These are phyloP conservation scores for Salvia sclarea DNA, from an alignment of 305 asterid genomes.

Conservation along the genomic window DNA sequence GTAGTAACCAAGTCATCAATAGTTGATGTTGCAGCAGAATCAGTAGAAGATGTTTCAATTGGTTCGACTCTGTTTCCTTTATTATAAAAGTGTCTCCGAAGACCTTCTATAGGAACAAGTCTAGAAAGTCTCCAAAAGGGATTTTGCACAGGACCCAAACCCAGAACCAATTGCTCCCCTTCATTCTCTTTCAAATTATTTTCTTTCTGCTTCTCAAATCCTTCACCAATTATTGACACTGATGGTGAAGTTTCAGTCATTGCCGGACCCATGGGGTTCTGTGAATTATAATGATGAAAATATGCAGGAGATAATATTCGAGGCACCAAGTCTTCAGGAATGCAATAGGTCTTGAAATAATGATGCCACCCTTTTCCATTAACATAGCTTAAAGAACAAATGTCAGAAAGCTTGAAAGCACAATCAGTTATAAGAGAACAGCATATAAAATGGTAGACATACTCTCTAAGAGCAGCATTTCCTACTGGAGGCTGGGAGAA, in stretches of 20 bases:
- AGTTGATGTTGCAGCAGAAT: constrained; percentile 60
- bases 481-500: constrained; percentile 99
- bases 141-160: constrained; percentile 95
- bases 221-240: constrained; percentile 46
- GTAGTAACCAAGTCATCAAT: constrained; percentile 62
- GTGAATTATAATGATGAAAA: constrained; percentile 91
- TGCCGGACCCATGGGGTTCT: constrained; percentile 40
- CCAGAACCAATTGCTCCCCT: constrained; percentile 91
- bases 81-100: constrained; percentile 66
- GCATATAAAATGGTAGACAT: constrained; percentile 39
- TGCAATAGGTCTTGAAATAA: constrained; percentile 90
- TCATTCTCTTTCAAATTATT: constrained; percentile 61
- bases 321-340: constrained; percentile 98
- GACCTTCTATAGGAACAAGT: constrained; percentile 90
- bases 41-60: constrained; percentile 47
- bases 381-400: constrained; percentile 71
- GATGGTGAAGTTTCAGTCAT: constrained; percentile 51
- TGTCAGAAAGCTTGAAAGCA: constrained; percentile 29
- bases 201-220: constrained; percentile 55
- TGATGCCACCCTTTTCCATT: constrained; percentile 90
- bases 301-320: constrained; percentile 97
- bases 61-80: constrained; percentile 56
- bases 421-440: constrained; percentile 18
- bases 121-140: constrained; percentile 97
- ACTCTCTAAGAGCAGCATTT: constrained; percentile 96